Evolutionary conservation across 1,284 basidiomycete species (phyloP), one percentile per base, ranked within the genome.

Genomic region (Ceratobasidium papillatum): DNA sequence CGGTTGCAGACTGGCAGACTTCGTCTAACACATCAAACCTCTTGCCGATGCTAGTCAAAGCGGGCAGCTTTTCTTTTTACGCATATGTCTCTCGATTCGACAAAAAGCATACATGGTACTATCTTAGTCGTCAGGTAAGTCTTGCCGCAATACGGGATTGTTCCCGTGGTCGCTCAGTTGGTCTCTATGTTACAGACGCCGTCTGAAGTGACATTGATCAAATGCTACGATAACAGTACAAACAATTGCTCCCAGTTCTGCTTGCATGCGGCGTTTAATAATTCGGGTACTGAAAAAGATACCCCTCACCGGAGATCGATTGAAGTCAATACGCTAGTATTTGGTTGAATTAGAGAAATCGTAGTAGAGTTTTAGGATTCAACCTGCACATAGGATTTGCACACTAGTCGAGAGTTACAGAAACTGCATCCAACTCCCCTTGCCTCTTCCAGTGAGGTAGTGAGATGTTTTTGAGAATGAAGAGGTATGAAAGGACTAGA

Each of bases 1-100:
- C 85, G 0, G 79, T 87, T 1, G 83, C 83, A 0, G 87, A 88
- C 77, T 86, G 81, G 64, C 81, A 83, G 56, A 81, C 83, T 11
- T 59, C 56, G 17, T n/a, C 9, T 7, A 30, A 59, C 17, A 38
- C 32, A 27, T 59, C 32, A 4, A 36, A 38, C n/a, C 56, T 59
- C 2, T 2, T 59, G 3, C 56, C 56, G 2, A 11, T 59, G 19
- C n/a, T 5, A 9, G 14, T 59, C n/a, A 2, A 34, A 2, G 30
- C 30, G 8, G 12, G 5, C n/a, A 8, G 30, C 7, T 3, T 11
- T 14, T n/a, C 32, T 9, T 36, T 59, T n/a, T 2, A 59, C 12
- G 3, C 14, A 36, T 36, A 36, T 8, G 5, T 59, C 3, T 4
- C 12, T 59, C 56, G 34, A 36, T 59, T 36, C 32, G 32, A 59